phyloP scores from a whole-genome alignment of 2,329 filamentous ascomycete species.

The Neonectria faginata region DNA sequence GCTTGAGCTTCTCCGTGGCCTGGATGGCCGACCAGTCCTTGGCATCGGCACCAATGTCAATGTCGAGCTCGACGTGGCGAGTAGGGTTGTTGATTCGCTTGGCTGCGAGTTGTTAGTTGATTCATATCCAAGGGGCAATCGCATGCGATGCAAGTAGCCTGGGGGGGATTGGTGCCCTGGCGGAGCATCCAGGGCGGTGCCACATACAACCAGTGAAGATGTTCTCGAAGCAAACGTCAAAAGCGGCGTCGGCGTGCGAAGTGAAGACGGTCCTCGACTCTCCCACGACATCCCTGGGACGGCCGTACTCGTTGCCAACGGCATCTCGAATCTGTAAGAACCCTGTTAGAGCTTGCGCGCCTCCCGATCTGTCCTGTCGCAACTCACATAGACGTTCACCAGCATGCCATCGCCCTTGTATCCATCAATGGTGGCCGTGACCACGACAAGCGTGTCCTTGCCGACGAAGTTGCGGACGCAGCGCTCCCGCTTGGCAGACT shows the following conservation, averaged over 20 bases:
- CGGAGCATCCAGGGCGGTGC: slow-evolving; percentile 2
- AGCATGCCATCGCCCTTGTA: slow-evolving; percentile 89
- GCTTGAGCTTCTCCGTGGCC: slow-evolving; percentile 96
- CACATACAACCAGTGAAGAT: slow-evolving; percentile 75
- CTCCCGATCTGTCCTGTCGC: slow-evolving; percentile 10
- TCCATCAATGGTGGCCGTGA: slow-evolving; percentile 90
- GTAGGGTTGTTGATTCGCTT: slow-evolving; percentile 55
- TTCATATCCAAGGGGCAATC: not conserved
- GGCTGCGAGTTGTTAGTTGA: slow-evolving; percentile 36
- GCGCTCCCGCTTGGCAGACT: slow-evolving; percentile 76
- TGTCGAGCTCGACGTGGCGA: slow-evolving; percentile 88
- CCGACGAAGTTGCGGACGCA: slow-evolving; percentile 97
- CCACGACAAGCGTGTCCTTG: slow-evolving; percentile 92
- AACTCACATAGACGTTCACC: slow-evolving; percentile 89
- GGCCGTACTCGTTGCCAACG: slow-evolving; percentile 94
- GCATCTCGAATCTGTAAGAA: slow-evolving; percentile 85
- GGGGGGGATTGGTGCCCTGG: slow-evolving; percentile 10
- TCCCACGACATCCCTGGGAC: slow-evolving; percentile 89
- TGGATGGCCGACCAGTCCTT: slow-evolving; percentile 99
- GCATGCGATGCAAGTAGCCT: slow-evolving; percentile 23
- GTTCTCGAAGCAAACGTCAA: slow-evolving; percentile 98
- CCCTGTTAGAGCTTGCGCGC: slow-evolving; percentile 12
- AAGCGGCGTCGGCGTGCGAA: slow-evolving; percentile 88
- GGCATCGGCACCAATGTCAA: slow-evolving; percentile 96
- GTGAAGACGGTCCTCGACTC: slow-evolving; percentile 96